A percentile compares a stretch with the other conserved stretches of the same genome.
Conservation (phyloP, 208 protist species). For the Phytomonas francai region DNA sequence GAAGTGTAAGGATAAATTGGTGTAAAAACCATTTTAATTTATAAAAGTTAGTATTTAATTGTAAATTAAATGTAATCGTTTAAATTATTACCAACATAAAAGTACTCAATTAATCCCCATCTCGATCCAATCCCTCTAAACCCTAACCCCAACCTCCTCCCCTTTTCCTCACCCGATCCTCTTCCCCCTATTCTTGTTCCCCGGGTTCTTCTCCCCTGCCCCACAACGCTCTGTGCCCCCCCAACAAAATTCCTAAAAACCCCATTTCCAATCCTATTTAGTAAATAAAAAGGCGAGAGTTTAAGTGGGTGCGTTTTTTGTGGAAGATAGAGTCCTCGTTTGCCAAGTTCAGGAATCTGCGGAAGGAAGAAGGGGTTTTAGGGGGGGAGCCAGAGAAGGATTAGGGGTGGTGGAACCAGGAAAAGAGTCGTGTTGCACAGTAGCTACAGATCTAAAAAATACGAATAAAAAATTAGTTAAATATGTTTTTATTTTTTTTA, state of each 20-base stretch:
- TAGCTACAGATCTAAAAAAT: conserved; percentile 11
- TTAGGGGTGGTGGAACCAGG: conserved; percentile 17
- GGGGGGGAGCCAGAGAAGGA: conserved; percentile 8
- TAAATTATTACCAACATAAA: conserved; percentile 10
- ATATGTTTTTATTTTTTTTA: conserved; percentile 64
- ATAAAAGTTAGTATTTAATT: conserved; percentile 6
- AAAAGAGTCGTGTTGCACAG: conserved; percentile 18
- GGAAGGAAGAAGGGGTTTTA: conserved; percentile 18
- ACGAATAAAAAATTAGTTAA: conserved; percentile 20
- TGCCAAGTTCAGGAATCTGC: conserved; percentile 29
- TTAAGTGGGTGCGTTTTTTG: conserved; percentile 29
- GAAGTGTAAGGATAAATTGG: conserved; percentile 5
- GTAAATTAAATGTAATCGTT: conserved; percentile 11
- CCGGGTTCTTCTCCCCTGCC: conserved; percentile 17
- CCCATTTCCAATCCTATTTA: conserved; percentile 16
- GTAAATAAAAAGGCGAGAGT: conserved; percentile 18
- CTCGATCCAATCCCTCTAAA: conserved; percentile 9
- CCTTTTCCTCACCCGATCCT: conserved; percentile 7
- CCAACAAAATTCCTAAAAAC: conserved; percentile 3
- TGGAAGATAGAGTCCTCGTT: conserved; percentile 39
- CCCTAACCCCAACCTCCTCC: conserved; percentile 4
- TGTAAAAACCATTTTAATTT: conserved; percentile 1
- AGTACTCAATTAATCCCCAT: conserved; percentile 1
- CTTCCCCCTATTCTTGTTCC: not conserved
- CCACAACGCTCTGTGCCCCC: not conserved